Conservation (phyloP, 1,139 yeast genomes). For the Saccharomycopsis phalli region DNA sequence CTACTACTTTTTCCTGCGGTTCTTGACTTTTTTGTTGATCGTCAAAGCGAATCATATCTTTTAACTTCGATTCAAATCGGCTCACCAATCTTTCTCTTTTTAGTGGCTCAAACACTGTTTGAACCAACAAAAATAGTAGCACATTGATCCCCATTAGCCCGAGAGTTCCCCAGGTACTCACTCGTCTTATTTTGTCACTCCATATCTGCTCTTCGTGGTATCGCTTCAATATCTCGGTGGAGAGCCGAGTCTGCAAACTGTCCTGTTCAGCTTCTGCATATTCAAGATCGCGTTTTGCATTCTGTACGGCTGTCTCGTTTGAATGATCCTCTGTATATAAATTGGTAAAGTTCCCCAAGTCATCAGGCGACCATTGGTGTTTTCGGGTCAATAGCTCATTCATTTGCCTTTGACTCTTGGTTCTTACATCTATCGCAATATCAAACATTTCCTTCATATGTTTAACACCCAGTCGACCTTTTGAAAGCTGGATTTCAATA, state of each 20-base stretch:
- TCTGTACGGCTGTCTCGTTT: conserved; percentile 53
- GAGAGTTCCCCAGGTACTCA: conserved; percentile 97
- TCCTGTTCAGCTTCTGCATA: conserved; percentile 61
- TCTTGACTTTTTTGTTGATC: not conserved
- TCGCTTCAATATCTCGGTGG: conserved; percentile 72
- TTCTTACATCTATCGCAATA: conserved; percentile 55
- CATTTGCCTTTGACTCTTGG: conserved; percentile 73
- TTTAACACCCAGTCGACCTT: conserved; percentile 42
- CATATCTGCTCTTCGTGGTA: conserved; percentile 97
- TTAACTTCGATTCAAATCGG: conserved; percentile 58
- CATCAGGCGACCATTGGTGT: conserved; percentile 67
- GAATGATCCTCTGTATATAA: conserved; percentile 75
- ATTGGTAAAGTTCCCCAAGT: conserved; percentile 76
- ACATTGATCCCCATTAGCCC: conserved; percentile 82
- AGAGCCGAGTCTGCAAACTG: conserved; percentile 56
- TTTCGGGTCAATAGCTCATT: conserved; percentile 85
- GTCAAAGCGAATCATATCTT: not conserved
- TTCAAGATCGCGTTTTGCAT: conserved; percentile 42
- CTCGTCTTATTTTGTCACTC: conserved; percentile 92
- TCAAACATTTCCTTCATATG: conserved; percentile 46
- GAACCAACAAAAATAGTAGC: conserved; percentile 67
- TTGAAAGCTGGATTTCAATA: conserved; percentile 40
- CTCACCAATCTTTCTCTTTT: conserved; percentile 72
- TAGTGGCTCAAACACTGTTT: conserved; percentile 90
- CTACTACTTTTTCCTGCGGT: not conserved